phyloP scores from a whole-genome alignment of 2,329 filamentous ascomycete species.

The Phaeosphaeria sp. region DNA sequence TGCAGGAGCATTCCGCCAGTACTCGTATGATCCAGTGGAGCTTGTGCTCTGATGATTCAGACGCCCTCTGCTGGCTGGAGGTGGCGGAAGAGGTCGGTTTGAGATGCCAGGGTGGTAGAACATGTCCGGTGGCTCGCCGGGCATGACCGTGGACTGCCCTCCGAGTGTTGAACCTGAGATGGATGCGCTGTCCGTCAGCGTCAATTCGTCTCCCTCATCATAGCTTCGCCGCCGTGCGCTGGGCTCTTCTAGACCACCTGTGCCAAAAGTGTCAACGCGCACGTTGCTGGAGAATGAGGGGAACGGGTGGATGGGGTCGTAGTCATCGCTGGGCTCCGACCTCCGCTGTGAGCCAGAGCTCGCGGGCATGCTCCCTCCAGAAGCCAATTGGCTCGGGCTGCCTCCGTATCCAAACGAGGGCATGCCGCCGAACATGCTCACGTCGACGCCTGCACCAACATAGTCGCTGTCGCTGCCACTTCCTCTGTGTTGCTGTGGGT shows the following conservation, averaged over 20 bases:
- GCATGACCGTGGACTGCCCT: slow-evolving; percentile 41
- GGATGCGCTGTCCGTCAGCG: slow-evolving; percentile 49
- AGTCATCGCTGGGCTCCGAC: slow-evolving; percentile 52
- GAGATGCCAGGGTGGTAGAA: slow-evolving; percentile 89
- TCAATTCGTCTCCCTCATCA: slow-evolving; percentile 85
- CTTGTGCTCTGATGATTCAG: slow-evolving; percentile 47
- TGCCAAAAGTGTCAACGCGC: slow-evolving; percentile 84
- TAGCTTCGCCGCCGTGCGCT: slow-evolving; percentile 78
- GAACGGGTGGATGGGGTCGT: slow-evolving; percentile 65
- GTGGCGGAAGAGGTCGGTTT: slow-evolving; percentile 66
- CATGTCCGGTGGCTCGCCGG: slow-evolving; percentile 78
- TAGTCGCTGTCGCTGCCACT: slow-evolving; percentile 72
- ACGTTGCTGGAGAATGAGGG: slow-evolving; percentile 64
- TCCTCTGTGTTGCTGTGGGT: slow-evolving; percentile 22
- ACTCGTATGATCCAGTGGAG: slow-evolving; percentile 55
- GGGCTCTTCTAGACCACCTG: slow-evolving; percentile 85
- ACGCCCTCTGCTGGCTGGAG: slow-evolving; percentile 62
- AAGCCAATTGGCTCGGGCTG: slow-evolving; percentile 52
- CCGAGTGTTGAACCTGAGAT: slow-evolving; percentile 34
- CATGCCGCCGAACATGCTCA: slow-evolving; percentile 74
- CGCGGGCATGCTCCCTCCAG: slow-evolving; percentile 47
- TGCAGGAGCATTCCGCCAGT: slow-evolving; percentile 45
- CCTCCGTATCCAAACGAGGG: slow-evolving; percentile 68
- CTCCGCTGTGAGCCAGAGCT: slow-evolving; percentile 55
- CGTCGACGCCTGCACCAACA: slow-evolving; percentile 66